phyloP scores from a whole-genome alignment of 306 rosid species.

The Sesbania bispinosa region DNA sequence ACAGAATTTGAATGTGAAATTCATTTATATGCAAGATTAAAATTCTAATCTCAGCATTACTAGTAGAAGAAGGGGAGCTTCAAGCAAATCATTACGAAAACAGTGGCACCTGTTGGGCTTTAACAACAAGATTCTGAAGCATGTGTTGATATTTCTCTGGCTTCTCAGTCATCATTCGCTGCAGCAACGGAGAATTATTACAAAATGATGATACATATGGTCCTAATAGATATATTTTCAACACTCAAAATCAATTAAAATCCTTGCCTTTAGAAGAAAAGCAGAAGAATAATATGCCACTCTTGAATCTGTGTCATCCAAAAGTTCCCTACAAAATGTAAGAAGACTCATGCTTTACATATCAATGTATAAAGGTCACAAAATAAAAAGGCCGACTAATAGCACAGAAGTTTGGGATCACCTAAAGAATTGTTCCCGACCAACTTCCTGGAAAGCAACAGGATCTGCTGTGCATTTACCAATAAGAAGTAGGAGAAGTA shows the following conservation, averaged over 20 bases:
- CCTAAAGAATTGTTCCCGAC: slow-evolving; percentile 89
- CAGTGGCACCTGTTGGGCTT: slow-evolving; percentile 94
- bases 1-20: slow-evolving; percentile 11
- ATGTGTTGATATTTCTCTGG: slow-evolving; percentile 94
- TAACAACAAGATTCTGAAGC: slow-evolving; percentile 92
- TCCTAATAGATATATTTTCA: slow-evolving; percentile 3
- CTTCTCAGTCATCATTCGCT: slow-evolving; percentile 97
- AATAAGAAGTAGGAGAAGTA: slow-evolving; percentile 86
- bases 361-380: slow-evolving; percentile 8
- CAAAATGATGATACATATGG: not conserved
- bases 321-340: slow-evolving; percentile 67
- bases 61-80: slow-evolving; percentile 3
- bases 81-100: slow-evolving; percentile 27
- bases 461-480: slow-evolving; percentile 97
- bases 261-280: slow-evolving; percentile 90
- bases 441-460: slow-evolving; percentile 80
- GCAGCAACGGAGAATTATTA: slow-evolving; percentile 35
- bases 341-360: slow-evolving; percentile 12
- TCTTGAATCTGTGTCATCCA: slow-evolving; percentile 98
- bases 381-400: not conserved
- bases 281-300: slow-evolving; percentile 96
- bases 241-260: slow-evolving; percentile 24
- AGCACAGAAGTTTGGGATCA: slow-evolving; percentile 34
- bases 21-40: not conserved
- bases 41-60: slow-evolving; percentile 4